phyloP scores from a whole-genome alignment of 805 yeast species.

The Kurtzmaniella cleridarum region DNA sequence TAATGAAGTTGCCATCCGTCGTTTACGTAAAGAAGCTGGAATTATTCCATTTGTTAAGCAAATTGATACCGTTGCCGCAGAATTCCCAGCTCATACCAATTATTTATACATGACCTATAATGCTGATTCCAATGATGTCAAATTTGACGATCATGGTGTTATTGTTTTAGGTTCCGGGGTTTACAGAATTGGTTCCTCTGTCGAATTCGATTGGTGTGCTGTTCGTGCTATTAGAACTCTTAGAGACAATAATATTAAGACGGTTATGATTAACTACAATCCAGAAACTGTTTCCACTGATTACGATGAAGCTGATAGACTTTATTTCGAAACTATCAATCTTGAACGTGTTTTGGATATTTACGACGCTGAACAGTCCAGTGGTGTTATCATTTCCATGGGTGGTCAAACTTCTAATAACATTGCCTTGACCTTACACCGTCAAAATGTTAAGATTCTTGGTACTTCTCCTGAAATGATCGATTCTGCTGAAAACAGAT shows the following conservation, averaged over 20 bases:
- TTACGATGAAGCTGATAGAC: constrained; percentile 95
- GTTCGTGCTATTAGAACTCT: constrained; percentile 93
- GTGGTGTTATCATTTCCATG: constrained; percentile 94
- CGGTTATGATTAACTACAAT: constrained; percentile 95
- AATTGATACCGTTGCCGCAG: constrained; percentile 98
- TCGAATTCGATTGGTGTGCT: constrained; percentile 99
- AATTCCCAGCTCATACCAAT: constrained; percentile 95
- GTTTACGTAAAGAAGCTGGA: constrained; percentile 81
- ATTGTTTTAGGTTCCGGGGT: constrained; percentile 98
- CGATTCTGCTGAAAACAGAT: constrained; percentile 96
- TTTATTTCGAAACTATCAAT: constrained; percentile 92
- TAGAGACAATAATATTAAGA: constrained; percentile 79
- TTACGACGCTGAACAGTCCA: constrained; percentile 83
- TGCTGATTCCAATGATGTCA: constrained; percentile 81
- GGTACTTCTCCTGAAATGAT: constrained; percentile 99
- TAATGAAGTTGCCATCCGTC: constrained; percentile 88
- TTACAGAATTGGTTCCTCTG: constrained; percentile 97
- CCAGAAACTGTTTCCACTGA: constrained; percentile 99
- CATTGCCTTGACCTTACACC: constrained; percentile 86
- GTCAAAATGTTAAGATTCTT: constrained; percentile 90
- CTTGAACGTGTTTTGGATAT: constrained; percentile 92
- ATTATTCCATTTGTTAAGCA: constrained; percentile 91
- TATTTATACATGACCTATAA: constrained; percentile 92
- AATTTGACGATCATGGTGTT: constrained; percentile 88
- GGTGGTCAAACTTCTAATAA: constrained; percentile 99